Evolutionary conservation across 140 eudicot species (phyloP), one percentile per base, ranked within the genome.

Genomic region (Ambrosia hybrid): DNA sequence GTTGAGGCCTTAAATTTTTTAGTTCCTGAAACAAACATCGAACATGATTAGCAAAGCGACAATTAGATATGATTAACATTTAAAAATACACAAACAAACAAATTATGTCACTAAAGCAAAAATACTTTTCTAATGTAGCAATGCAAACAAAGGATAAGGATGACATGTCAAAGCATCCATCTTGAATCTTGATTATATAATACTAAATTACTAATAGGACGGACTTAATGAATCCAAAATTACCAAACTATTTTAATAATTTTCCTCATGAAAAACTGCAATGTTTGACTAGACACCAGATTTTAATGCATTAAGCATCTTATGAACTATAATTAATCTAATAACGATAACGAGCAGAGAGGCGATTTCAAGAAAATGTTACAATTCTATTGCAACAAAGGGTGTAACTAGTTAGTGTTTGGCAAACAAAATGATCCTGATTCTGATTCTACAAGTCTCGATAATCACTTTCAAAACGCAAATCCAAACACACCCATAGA

Each of bases 1-100:
- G 95, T 75, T 94, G 99, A 63, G 99, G 97, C 83, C 99, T 81
- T 77, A 94, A 76, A 60, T 86, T 88, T 79, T 94, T 94, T 45
- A 94, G 97, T 76, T 94, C 99, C 99, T 94, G 76, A 78, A 75
- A 67, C 37, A 67, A 68, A 62, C 48, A 76, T 30, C 9, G 13
- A 74, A 78, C 60, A 63, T 43, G 62, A 57, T 71, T 12, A 34
- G 64, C 9, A 57, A 57, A 39, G 11, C 63, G 41, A 68, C 30
- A 26, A 70, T 37, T 65, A 68, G 55, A 11, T 57, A 45, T 34
- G 7, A 68, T 57, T 46, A 72, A 71, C 60, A 70, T 77, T 37
- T 66, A 41, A 16, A 74, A 63, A 60, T 14, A 16, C 51, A 11
- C 3, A 37, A 39, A 36, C 4, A 52, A 57, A 36, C n/a, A 46